These are phyloP conservation scores for Aspergillus saccharolyticus DNA, from an alignment of 495 filamentous ascomycete genomes.

Conservation along the genomic window DNA sequence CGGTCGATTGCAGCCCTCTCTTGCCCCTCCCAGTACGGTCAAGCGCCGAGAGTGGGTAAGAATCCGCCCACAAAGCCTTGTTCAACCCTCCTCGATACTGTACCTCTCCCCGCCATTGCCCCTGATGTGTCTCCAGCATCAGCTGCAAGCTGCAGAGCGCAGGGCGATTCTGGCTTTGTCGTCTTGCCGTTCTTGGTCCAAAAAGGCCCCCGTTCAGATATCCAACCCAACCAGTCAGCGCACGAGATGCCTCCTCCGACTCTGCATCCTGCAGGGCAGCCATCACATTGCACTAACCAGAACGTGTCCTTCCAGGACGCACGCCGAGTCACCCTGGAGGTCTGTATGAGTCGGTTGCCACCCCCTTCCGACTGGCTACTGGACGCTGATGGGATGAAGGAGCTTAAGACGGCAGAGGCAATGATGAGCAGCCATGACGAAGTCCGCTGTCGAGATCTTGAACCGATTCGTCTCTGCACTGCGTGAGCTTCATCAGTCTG, in stretches of 20 bases:
- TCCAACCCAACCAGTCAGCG: neutral
- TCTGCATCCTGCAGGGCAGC: conserved; percentile 1
- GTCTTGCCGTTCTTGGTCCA: neutral
- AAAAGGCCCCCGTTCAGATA: neutral
- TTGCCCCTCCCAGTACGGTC: neutral
- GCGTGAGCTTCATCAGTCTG: neutral
- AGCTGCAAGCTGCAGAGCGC: neutral
- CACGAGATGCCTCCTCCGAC: neutral
- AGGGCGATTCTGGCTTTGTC: neutral
- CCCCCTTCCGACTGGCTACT: neutral
- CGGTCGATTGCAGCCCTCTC: neutral
- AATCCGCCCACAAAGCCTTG: neutral
- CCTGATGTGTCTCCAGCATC: neutral
- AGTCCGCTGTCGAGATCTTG: neutral
- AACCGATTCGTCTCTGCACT: neutral
- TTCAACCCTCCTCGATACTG: neutral
- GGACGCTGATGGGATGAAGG: conserved; percentile 4
- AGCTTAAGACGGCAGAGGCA: conserved; percentile 10
- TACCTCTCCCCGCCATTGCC: neutral
- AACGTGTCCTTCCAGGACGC: neutral
- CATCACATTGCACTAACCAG: neutral
- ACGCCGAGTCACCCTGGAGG: neutral
- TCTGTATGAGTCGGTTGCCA: neutral
- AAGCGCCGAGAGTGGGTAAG: neutral
- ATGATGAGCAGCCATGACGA: neutral